Evolutionary conservation across 23 red algal genomes (phyloP), one percentile per base, ranked within the genome.

Genomic region (Pyropia yezoensis): DNA sequence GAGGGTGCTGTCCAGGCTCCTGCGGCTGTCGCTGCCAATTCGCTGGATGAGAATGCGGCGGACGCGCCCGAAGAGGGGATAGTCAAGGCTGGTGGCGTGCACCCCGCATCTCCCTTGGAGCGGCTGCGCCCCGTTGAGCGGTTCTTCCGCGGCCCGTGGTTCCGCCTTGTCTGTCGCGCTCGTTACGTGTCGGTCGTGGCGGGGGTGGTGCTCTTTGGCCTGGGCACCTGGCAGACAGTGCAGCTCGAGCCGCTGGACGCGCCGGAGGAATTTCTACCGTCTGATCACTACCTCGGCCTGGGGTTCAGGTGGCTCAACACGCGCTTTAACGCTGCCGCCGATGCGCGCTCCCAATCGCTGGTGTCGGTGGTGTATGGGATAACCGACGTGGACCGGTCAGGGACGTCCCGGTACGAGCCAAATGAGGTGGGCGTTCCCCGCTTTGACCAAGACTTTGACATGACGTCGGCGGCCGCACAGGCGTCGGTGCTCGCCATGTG

Each of bases 61-160:
- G 30, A 33, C 30, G 30, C 6, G 30, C 2, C 30, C 39, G 39
- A 13, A 8, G 39, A 1, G 39, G 39, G 12, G 12, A 0, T 13
- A 1, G 39, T 47, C 39, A 47, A 47, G 11, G 39, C 7, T 13
- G 39, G 11, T 47, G 7, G 12, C 39, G 11, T 6, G 4, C 39
- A 3, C 0, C 39, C 39, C 11, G 39, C 39, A 11, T 6, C 39
- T 8, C 39, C 39, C 39, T 1, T 47, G 6, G 39, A 47, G 39
- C 39, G 39, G 7, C 39, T 47, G 39, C 71, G 83, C 30, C 53
- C 28, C 3, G 26, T 90, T 7, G 86, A 90, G 51, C 52, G 56
- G 33, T 82, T 90, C 23, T 90, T 83, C 70, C 69, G 72, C 27
- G 66, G 69, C 50, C 25, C 13, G 4, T 89, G 84, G 84, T 33